phyloP scores from a whole-genome alignment of 2,329 filamentous ascomycete genomes.

The Phyllosticta citribraziliensis region DNA sequence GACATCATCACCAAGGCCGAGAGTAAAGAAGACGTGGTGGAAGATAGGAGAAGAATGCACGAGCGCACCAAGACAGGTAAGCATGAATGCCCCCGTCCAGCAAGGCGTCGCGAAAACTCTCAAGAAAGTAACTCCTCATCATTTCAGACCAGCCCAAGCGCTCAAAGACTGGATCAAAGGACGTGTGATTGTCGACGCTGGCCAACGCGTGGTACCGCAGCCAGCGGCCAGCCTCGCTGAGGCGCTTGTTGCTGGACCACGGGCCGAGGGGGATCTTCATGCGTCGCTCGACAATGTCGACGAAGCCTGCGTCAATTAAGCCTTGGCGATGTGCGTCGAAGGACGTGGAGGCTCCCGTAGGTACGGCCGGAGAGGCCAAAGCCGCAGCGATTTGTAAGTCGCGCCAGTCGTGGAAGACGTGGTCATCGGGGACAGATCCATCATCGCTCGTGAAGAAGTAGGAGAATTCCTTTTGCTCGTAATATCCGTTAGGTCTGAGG shows the following conservation, averaged over 20 bases:
- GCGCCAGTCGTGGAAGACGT: slow-evolving; percentile 19
- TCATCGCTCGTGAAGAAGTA: slow-evolving; percentile 19
- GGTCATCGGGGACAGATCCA: slow-evolving; percentile 13
- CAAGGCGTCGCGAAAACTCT: background rate
- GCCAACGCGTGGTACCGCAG: slow-evolving; percentile 13
- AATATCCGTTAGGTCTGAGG: slow-evolving; percentile 18
- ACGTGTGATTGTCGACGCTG: background rate
- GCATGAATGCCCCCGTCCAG: background rate
- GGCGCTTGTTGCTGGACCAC: slow-evolving; percentile 27
- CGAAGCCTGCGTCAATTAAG: slow-evolving; percentile 44
- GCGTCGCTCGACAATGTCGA: slow-evolving; percentile 39
- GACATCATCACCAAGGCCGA: background rate
- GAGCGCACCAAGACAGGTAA: background rate
- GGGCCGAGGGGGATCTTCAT: slow-evolving; percentile 24
- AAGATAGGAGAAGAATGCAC: no score
- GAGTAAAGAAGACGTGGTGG: background rate
- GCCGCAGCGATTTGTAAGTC: slow-evolving; percentile 19
- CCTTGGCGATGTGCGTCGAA: slow-evolving; percentile 26
- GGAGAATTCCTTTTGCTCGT: slow-evolving; percentile 20
- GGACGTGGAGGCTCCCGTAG: slow-evolving; percentile 26
- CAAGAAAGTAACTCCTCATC: background rate
- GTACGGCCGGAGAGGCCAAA: no score
- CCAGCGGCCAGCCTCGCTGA: slow-evolving; percentile 41
- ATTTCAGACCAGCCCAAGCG: background rate
- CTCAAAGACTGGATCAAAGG: background rate